phyloP scores from a whole-genome alignment of 1,284 basidiomycete species.

The Pseudozyma tsukubaensis region DNA sequence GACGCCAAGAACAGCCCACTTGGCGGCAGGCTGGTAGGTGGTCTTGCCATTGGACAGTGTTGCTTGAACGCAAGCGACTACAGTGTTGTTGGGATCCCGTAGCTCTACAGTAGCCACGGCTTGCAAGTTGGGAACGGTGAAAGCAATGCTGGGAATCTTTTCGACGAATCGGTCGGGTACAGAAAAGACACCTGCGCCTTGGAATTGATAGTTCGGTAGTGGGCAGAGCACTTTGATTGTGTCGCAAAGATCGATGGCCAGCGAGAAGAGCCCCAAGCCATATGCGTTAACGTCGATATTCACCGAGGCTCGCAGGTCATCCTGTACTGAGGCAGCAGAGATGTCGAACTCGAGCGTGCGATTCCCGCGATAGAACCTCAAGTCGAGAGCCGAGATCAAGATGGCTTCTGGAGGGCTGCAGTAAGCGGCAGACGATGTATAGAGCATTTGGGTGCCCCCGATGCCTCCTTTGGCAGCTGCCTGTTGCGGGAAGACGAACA shows the following conservation, averaged over 20 bases:
- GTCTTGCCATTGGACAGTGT: slow-evolving; percentile 92
- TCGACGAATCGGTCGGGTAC: slow-evolving; percentile 74
- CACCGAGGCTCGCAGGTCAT: slow-evolving; percentile 47
- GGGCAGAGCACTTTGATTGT: slow-evolving; percentile 63
- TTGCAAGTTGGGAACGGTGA: slow-evolving; percentile 88
- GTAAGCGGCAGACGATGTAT: slow-evolving; percentile 64
- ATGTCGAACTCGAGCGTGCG: slow-evolving; percentile 64
- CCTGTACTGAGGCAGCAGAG: slow-evolving; percentile 57
- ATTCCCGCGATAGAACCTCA: slow-evolving; percentile 62
- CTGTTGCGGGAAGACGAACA: slow-evolving; percentile 7
- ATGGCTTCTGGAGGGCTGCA: slow-evolving; percentile 63
- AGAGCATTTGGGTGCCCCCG: slow-evolving; percentile 42
- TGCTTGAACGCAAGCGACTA: slow-evolving; percentile 89
- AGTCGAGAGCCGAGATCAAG: slow-evolving; percentile 56
- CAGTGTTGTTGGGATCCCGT: slow-evolving; percentile 76
- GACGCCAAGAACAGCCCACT: slow-evolving; percentile 81
- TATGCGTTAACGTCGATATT: slow-evolving; percentile 63
- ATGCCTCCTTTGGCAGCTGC: slow-evolving; percentile 18
- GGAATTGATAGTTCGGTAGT: slow-evolving; percentile 65
- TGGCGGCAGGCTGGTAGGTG: slow-evolving; percentile 78
- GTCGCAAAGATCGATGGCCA: slow-evolving; percentile 63
- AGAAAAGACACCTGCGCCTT: slow-evolving; percentile 77
- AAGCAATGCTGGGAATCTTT: slow-evolving; percentile 82
- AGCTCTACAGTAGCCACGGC: slow-evolving; percentile 86
- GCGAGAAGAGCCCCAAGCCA: slow-evolving; percentile 61